Conservation (phyloP, 371 early-diverging fungal genomes). For the Mortierella sp. region DNA sequence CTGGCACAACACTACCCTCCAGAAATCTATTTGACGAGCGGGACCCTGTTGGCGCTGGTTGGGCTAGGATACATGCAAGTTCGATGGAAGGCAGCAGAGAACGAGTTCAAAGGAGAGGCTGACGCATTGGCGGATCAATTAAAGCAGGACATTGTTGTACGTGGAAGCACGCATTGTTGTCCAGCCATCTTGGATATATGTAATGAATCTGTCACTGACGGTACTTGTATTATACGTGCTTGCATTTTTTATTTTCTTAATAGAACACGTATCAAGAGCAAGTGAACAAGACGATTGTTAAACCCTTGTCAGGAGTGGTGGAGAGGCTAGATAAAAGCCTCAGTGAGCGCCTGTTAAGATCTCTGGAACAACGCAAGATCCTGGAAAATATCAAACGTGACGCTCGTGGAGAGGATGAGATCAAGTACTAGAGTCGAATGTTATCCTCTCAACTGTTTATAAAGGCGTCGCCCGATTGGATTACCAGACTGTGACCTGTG, state of each 20-base stretch:
- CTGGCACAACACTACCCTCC: slow-evolving; percentile 51
- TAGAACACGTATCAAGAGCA: slow-evolving; percentile 50
- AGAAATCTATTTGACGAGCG: slow-evolving; percentile 47
- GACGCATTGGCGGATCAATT: slow-evolving; percentile 34
- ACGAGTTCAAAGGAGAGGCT: slow-evolving; percentile 43
- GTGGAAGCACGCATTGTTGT: background rate
- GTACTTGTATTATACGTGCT: background rate
- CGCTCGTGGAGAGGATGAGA: slow-evolving; percentile 37
- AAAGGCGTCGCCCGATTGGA: too few relatives aligned
- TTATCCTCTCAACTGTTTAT: background rate
- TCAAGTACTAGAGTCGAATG: slow-evolving; percentile 27
- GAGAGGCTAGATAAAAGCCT: slow-evolving; percentile 39
- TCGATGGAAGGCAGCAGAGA: slow-evolving; percentile 54
- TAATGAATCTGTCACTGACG: background rate
- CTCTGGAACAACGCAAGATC: slow-evolving; percentile 46
- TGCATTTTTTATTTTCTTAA: background rate
- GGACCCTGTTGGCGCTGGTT: slow-evolving; percentile 26
- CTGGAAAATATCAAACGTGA: slow-evolving; percentile 37
- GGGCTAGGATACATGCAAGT: slow-evolving; percentile 52
- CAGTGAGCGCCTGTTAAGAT: slow-evolving; percentile 32
- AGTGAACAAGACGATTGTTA: slow-evolving; percentile 44
- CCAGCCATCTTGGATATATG: background rate
- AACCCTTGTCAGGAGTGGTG: slow-evolving; percentile 36
- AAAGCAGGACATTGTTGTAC: slow-evolving; percentile 50
- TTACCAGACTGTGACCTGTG: too few relatives aligned